Conservation (phyloP, 2,329 filamentous ascomycete species). For the Pleomassaria siparia region DNA sequence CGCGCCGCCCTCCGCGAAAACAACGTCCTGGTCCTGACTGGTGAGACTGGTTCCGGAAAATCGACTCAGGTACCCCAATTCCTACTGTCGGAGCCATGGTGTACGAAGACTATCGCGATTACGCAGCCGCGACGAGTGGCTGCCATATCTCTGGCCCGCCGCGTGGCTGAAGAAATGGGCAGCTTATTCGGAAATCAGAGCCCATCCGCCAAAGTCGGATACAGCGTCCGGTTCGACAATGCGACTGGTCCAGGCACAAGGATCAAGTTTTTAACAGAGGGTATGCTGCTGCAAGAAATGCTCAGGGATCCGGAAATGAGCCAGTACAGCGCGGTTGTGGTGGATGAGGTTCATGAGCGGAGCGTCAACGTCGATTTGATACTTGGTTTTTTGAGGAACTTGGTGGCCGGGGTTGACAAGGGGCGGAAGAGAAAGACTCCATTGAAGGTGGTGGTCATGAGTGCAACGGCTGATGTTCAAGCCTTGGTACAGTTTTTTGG, state of each 20-base stretch:
- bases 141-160: constrained; percentile 83
- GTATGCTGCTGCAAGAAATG: constrained; percentile 94
- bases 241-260: constrained; percentile 76
- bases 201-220: constrained; percentile 72
- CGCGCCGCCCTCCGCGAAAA: constrained; percentile 61
- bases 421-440: constrained; percentile 61
- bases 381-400: constrained; percentile 81
- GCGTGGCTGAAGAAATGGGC: constrained; percentile 83
- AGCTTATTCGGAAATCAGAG: constrained; percentile 61
- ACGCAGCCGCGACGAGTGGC: constrained; percentile 94
- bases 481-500: constrained; percentile 75
- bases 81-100: constrained; percentile 78
- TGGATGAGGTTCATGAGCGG: constrained; percentile 96
- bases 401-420: constrained; percentile 64
- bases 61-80: constrained; percentile 97
- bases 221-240: constrained; percentile 93
- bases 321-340: constrained; percentile 85
- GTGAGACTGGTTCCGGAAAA: constrained; percentile 95
- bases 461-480: constrained; percentile 89
- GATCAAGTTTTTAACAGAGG: constrained; percentile 94
- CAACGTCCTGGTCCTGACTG: constrained; percentile 80
- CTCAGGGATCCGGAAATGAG: constrained; percentile 78
- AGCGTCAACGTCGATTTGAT: constrained; percentile 93
- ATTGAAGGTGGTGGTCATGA: constrained; percentile 93
- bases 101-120: constrained; percentile 76